Conservation (phyloP, 441 rosid genomes). For the Adansonia grandidieri region DNA sequence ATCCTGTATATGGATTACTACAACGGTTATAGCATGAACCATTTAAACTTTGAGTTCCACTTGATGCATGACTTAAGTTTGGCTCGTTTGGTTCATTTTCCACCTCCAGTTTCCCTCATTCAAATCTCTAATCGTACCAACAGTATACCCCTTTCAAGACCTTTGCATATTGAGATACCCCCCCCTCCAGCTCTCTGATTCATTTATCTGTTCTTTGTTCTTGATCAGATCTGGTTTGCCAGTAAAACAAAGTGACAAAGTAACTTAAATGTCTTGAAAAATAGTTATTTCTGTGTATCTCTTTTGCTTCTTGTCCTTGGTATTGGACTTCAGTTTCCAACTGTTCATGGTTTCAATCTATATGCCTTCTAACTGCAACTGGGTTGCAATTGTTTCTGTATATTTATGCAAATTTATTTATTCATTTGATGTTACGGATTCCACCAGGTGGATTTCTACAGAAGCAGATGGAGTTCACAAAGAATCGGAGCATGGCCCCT, state of each 20-base stretch:
- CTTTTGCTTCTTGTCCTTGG: not conserved
- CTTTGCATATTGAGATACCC: not conserved
- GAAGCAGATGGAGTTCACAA: conserved; percentile 46
- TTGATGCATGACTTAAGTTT: not conserved
- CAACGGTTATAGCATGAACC: not conserved
- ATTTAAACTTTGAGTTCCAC: not conserved
- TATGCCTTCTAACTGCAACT: not conserved
- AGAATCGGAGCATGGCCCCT: conserved; percentile 31
- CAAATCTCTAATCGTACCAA: not conserved
- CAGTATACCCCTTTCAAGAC: not conserved
- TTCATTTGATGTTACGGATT: conserved; percentile 9
- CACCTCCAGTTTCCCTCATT: not conserved
- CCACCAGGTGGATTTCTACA: conserved; percentile 48
- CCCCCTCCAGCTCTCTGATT: not conserved
- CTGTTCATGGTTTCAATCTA: conserved; percentile 7
- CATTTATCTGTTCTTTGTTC: not conserved
- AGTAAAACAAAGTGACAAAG: not conserved
- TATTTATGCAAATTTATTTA: not conserved
- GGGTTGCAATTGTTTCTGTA: not conserved
- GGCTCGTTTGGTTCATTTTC: not conserved
- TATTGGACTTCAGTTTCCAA: not conserved
- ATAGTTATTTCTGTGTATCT: not conserved
- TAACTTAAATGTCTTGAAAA: not conserved
- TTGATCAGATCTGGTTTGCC: not conserved
- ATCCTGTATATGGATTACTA: not conserved